phyloP scores from a whole-genome alignment of 495 filamentous ascomycete species.

The Podospora appendiculata region DNA sequence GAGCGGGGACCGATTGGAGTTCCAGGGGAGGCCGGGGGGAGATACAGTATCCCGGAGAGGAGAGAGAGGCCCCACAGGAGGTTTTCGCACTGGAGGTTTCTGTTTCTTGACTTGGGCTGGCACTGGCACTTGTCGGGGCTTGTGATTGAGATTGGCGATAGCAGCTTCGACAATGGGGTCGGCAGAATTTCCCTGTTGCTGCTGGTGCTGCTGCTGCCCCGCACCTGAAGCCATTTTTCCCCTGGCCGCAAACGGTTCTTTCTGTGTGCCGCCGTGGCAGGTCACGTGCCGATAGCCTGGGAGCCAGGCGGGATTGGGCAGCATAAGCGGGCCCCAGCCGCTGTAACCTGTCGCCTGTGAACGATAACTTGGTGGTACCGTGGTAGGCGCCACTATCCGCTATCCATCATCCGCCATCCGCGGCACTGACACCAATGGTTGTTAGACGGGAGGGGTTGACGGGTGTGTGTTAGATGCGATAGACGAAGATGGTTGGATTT shows the following conservation, averaged over 20 bases:
- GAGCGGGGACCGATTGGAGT: background rate
- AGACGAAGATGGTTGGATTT: too few species aligned
- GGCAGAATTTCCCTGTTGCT: conserved; percentile 17
- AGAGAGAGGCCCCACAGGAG: conserved; percentile 9
- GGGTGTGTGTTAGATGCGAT: too few species aligned
- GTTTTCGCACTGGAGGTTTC: conserved; percentile 8
- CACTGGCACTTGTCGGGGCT: conserved; percentile 3
- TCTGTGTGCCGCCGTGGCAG: conserved; percentile 9
- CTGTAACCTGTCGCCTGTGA: too few species aligned
- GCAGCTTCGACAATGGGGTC: background rate
- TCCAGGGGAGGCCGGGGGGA: conserved; percentile 8
- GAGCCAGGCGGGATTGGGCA: too few species aligned
- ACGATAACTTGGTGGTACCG: too few species aligned
- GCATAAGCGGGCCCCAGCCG: too few species aligned
- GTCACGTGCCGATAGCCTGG: conserved; percentile 16
- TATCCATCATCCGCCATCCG: too few species aligned
- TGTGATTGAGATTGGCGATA: background rate
- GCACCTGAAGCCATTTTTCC: conserved; percentile 22
- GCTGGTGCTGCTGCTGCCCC: conserved; percentile 11
- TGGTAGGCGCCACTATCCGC: too few species aligned
- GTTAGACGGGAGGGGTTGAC: too few species aligned
- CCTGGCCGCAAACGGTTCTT: background rate
- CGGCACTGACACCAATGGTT: too few species aligned
- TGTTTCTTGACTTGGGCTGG: conserved; percentile 13
- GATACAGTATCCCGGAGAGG: conserved; percentile 12